These are phyloP conservation scores for Gossypium arboreum DNA, from an alignment of 345 rosid genomes.

Conservation along the genomic window DNA sequence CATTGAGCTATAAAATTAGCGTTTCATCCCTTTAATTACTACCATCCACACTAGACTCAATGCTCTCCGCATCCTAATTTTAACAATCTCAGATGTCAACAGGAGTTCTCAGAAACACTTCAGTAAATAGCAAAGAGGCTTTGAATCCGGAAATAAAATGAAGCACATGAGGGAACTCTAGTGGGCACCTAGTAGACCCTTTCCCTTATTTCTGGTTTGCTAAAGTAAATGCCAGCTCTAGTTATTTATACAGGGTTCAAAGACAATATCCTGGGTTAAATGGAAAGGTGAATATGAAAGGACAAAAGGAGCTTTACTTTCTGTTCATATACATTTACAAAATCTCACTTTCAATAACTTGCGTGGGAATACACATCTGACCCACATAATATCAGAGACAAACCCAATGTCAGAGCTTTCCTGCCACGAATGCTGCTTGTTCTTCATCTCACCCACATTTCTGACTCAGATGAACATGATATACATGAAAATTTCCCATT, in stretches of 20 bases:
- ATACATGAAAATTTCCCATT: neutral
- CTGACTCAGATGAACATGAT: constrained; percentile 8
- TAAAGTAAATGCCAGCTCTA: constrained; percentile 1
- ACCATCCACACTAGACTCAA: neutral
- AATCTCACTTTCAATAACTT: constrained; percentile 3
- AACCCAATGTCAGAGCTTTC: neutral
- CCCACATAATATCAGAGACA: neutral
- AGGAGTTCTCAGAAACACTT: constrained; percentile 14
- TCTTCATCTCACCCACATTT: constrained; percentile 11
- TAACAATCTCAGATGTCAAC: constrained; percentile 5
- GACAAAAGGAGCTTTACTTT: neutral
- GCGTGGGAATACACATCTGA: neutral
- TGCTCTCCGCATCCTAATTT: neutral
- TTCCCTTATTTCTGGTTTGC: neutral
- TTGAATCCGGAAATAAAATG: neutral
- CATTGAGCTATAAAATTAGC: neutral
- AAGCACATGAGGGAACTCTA: constrained; percentile 11
- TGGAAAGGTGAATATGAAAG: constrained; percentile 6
- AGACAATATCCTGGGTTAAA: constrained; percentile 1
- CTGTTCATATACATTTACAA: neutral
- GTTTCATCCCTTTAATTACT: neutral
- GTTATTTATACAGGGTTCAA: neutral
- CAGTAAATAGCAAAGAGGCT: neutral
- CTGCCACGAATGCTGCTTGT: neutral
- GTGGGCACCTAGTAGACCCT: constrained; percentile 7